These are phyloP conservation scores for Vinca minor DNA, from an alignment of 257 asterid species.

Conservation along the genomic window DNA sequence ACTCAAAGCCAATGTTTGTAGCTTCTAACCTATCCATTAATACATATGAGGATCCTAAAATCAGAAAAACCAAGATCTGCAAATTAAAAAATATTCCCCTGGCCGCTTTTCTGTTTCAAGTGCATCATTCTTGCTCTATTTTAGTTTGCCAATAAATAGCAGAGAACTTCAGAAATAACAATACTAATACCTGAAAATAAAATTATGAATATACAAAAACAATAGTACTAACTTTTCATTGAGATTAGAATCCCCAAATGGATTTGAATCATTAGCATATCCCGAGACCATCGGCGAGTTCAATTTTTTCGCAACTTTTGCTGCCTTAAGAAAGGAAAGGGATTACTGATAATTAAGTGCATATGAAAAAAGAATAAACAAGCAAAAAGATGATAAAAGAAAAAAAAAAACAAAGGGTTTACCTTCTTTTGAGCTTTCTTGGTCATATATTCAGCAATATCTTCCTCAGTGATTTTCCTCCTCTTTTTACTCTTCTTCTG, in stretches of 20 bases:
- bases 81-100: not conserved
- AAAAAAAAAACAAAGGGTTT: too few relatives aligned
- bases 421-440: conserved; percentile 66
- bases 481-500: conserved; percentile 13
- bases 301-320: conserved; percentile 68
- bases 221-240: conserved; percentile 44
- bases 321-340: conserved; percentile 31
- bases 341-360: not conserved
- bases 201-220: not conserved
- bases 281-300: conserved; percentile 59
- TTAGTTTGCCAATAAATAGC: not conserved
- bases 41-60: not conserved
- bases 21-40: not conserved
- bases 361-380: conserved; percentile 2
- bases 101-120: too few relatives aligned
- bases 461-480: conserved; percentile 57
- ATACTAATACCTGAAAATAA: not conserved
- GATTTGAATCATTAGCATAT: conserved; percentile 86
- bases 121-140: not conserved
- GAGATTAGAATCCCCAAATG: conserved; percentile 89
- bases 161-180: not conserved
- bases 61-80: not conserved
- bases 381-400: not conserved
- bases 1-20: too few relatives aligned
- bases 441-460: conserved; percentile 49